Percentiles rank a stretch among this genome's conserved stretches.
Evolutionary conservation across 345 rosid species (phyloP).

Genomic region (Excoecaria cochinchinensis): DNA sequence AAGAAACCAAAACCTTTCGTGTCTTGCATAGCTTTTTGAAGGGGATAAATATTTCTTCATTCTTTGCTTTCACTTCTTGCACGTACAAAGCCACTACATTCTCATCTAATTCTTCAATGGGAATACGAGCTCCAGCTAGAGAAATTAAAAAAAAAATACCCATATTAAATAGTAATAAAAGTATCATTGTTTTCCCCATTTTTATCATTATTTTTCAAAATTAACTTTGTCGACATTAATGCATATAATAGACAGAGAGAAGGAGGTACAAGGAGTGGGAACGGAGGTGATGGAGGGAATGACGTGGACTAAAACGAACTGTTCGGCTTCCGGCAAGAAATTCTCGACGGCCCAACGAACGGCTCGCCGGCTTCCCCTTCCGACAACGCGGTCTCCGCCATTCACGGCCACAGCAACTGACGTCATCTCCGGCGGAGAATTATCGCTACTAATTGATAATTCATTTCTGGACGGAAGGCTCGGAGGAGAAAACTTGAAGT

Average conservation of each 20-base stretch:
- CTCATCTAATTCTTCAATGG: conserved; percentile 62
- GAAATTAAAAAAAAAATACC: not conserved
- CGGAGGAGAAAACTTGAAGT: not conserved
- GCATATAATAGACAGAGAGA: not conserved
- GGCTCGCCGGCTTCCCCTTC: conserved; percentile 71
- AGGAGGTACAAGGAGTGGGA: conserved; percentile 62
- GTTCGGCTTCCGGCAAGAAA: conserved; percentile 43
- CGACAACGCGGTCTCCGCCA: conserved; percentile 46
- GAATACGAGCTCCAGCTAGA: conserved; percentile 59
- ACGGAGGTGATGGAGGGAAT: conserved; percentile 58
- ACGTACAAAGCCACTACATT: conserved; percentile 61
- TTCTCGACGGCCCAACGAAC: conserved; percentile 75
- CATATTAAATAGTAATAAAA: too few species aligned
- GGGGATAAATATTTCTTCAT: conserved; percentile 44
- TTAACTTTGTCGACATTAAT: too few species aligned
- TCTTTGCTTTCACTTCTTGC: conserved; percentile 51
- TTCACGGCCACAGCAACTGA: conserved; percentile 61
- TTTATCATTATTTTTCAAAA: not conserved
- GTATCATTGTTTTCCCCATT: not conserved
- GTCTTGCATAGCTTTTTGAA: conserved; percentile 53
- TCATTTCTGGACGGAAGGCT: not conserved
- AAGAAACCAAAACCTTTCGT: conserved; percentile 26
- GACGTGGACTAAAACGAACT: conserved; percentile 72
- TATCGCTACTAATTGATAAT: not conserved
- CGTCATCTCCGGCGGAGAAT: conserved; percentile 30